Evolutionary conservation across 2,329 filamentous ascomycete species (phyloP), one percentile per base, ranked within the genome.

Genomic region (Aspergillus piperis): DNA sequence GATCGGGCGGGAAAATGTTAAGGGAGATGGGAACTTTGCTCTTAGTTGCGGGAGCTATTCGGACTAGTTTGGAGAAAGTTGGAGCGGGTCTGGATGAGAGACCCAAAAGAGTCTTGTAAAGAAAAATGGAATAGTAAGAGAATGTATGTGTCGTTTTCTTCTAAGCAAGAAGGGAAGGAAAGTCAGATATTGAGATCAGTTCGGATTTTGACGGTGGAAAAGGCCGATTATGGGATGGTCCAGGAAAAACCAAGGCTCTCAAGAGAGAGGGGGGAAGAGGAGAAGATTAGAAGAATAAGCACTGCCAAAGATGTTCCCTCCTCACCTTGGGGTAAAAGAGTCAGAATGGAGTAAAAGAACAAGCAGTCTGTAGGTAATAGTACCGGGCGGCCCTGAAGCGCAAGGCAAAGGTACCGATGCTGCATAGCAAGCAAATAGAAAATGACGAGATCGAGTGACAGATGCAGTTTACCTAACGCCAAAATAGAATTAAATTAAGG

Each of bases 31-130:
- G 47, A 50, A 50, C 47, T 52, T 11, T 42, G 30, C 60, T 38
- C 54, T 53, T 63, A 63, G 53, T 57, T 54, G 62, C 62, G 62
- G 62, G 60, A 63, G 54, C 62, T 63, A 63, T 62, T 42, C 52
- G 54, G 54, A 30, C 23, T 30, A 54, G 49, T 50, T 61, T 36
- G 32, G 42, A 54, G 42, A 51, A 48, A 47, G 48, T 58, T 60
- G 51, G 50, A 42, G 57, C 48, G 56, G 52, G 42, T 27, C 39
- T 50, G 57, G 57, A 44, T 23, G 41, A 52, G 38, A 32, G 39
- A 53, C 23, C 27, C 13, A 32, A 57, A 42, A 49, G 39, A 17
- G 49, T 38, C 8, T 7, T 23, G n/a, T 19, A 44, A 3, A 21
- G 23, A 2, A 44, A 44, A 19, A 44, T 19, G 17, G 19, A 41